Evolutionary conservation across 192 early-diverging fungal genomes (phyloP).

Genomic region (Coemansia sp.): DNA sequence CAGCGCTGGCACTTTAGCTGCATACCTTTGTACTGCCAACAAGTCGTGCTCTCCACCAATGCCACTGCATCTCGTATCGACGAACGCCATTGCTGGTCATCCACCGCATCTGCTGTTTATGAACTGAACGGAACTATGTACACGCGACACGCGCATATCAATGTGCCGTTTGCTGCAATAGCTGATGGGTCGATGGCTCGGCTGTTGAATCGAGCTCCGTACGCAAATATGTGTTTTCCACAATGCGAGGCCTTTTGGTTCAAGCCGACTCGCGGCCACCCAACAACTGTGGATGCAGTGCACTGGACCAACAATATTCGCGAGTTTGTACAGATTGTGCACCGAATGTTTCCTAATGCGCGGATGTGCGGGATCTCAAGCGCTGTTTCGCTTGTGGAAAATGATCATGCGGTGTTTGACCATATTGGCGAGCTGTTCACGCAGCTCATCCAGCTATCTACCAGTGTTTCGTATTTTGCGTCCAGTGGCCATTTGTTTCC

Average conservation of each 20-base stretch:
- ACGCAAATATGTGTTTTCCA: background rate
- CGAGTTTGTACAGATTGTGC: background rate
- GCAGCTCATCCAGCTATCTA: background rate
- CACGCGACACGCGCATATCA: slow-evolving; percentile 13
- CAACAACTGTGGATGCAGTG: background rate
- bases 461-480: slow-evolving; percentile 11
- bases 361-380: background rate
- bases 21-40: slow-evolving; percentile 18
- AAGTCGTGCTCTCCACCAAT: slow-evolving; percentile 11
- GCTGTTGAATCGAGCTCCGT: background rate
- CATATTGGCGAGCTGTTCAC: background rate
- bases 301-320: background rate
- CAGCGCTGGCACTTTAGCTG: slow-evolving; percentile 24
- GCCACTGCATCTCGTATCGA: slow-evolving; percentile 3
- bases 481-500: slow-evolving; percentile 1
- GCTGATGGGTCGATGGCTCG: slow-evolving; percentile 3
- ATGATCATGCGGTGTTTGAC: background rate
- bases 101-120: background rate
- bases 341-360: background rate
- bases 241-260: slow-evolving; percentile 3
- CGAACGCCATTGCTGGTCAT: slow-evolving; percentile 14
- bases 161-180: slow-evolving; percentile 10
- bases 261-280: background rate
- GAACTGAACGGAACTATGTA: slow-evolving; percentile 6
- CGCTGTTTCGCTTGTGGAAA: background rate